A percentile compares a stretch with the other conserved stretches of the same genome.
Conservation (phyloP, 345 rosid species). For the Brassica incana region DNA sequence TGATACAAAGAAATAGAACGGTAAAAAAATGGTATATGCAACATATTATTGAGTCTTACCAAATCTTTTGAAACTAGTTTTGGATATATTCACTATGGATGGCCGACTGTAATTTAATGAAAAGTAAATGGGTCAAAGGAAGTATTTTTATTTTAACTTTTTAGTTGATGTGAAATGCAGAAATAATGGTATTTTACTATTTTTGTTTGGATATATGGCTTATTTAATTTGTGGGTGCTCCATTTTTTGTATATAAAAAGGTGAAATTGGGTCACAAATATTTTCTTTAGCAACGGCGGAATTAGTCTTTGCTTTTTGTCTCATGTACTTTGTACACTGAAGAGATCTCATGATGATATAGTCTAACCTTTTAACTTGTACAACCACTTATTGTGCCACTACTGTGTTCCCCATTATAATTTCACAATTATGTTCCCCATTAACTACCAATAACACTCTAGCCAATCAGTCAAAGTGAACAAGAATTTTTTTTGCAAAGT, state of each 20-base stretch:
- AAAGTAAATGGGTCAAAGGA: background rate
- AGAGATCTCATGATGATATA: conserved; percentile 16
- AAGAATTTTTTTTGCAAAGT: background rate
- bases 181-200: background rate
- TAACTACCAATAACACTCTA: conserved; percentile 32
- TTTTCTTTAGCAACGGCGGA: conserved; percentile 12
- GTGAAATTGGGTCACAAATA: background rate
- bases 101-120: background rate
- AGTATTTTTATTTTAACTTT: background rate
- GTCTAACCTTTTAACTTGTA: background rate
- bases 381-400: conserved; percentile 13
- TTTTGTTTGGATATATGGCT: background rate
- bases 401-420: conserved; percentile 37
- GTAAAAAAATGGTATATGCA: conserved; percentile 23
- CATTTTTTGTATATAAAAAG: background rate
- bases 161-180: background rate
- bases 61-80: background rate
- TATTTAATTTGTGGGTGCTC: background rate
- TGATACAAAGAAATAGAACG: conserved; percentile 30
- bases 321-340: conserved; percentile 33
- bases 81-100: background rate
- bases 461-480: conserved; percentile 22
- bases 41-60: background rate
- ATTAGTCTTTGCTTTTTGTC: conserved; percentile 12
- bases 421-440: conserved; percentile 39